phyloP scores from a whole-genome alignment of 768 basidiomycete genomes.

The Lactarius hatsudake region DNA sequence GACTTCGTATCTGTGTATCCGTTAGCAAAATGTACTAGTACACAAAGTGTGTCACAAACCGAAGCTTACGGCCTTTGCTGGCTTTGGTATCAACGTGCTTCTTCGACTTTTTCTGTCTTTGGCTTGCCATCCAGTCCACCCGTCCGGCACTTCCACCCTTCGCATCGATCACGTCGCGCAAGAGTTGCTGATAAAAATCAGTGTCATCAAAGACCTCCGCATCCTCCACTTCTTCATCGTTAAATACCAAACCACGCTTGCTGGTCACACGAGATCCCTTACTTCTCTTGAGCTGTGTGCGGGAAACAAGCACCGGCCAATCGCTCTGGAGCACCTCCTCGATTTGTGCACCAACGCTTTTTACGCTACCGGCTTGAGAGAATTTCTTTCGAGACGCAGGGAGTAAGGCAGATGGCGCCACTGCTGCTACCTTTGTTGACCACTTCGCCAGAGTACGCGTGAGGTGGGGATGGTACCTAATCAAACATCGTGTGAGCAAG shows the following conservation, averaged over 20 bases:
- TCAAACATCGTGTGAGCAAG: slow-evolving; percentile 15
- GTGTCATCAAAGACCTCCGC: slow-evolving; percentile 77
- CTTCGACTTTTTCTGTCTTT: slow-evolving; percentile 69
- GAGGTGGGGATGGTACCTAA: slow-evolving; percentile 64
- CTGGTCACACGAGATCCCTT: slow-evolving; percentile 44
- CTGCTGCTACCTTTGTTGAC: slow-evolving; percentile 94
- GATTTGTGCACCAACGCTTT: slow-evolving; percentile 70
- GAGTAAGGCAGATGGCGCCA: slow-evolving; percentile 72
- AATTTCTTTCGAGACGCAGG: slow-evolving; percentile 72
- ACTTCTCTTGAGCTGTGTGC: slow-evolving; percentile 58
- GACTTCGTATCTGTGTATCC: slow-evolving; percentile 67
- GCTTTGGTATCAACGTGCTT: slow-evolving; percentile 86
- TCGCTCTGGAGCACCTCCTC: slow-evolving; percentile 60
- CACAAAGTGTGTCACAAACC: slow-evolving; percentile 44
- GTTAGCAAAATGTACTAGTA: not conserved
- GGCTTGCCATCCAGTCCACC: slow-evolving; percentile 59
- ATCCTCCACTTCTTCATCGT: slow-evolving; percentile 36
- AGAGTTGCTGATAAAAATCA: slow-evolving; percentile 89
- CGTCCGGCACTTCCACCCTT: slow-evolving; percentile 40
- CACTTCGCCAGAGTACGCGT: slow-evolving; percentile 86
- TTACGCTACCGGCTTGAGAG: slow-evolving; percentile 40
- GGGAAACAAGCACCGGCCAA: slow-evolving; percentile 56
- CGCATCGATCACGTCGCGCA: slow-evolving; percentile 88
- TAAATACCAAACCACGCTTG: slow-evolving; percentile 32
- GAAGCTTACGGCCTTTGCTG: slow-evolving; percentile 90